Evolutionary conservation across 2,329 filamentous ascomycete species (phyloP), one percentile per base, ranked within the genome.

Genomic region (Aspergillus aculeatus): DNA sequence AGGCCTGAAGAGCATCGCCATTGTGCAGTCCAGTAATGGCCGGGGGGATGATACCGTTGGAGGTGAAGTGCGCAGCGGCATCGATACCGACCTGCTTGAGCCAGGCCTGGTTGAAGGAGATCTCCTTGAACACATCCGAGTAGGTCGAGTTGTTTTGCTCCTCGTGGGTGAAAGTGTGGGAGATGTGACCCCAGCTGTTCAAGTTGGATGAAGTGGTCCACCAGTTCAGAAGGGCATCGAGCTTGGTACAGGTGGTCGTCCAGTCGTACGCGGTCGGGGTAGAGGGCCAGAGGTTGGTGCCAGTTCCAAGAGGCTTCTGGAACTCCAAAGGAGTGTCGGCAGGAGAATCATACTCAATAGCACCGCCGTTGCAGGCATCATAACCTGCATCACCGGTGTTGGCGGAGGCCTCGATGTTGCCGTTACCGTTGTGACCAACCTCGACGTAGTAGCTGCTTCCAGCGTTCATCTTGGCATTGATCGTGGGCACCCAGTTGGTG

Each of bases 1-100:
- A 88, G 6, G 83, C 85, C 55, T 74, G 73, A 50, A 88, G 81
- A 11, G 80, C 85, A 70, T 88, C 85, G n/a, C 83, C 85, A 64
- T 88, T 88, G 74, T 87, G 83, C 26, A 87, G 69, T 52, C 85
- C 85, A 1, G 85, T 88, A 61, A 88, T 88, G 38, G 84, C 84
- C 0, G 85, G 85, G 2, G 85, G 85, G 59, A 88, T 84, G 55
- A 88, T 78, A 31, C 84, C 85, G 44, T 80, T 78, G 2, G 74
- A 62, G 26, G 83, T 86, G 69, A 81, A 87, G 48, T 77, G 75
- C 19, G 67, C 69, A 14, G 80, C 80, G 23, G 72, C 63, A 58
- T 77, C 75, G 58, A 87, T 75, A 12, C 83, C 82, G 10, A 81
- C 77, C 65, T 84, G 81, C 61, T 79, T 76, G 47, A 86, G 69